Conservation (phyloP, 2,329 filamentous ascomycete genomes). For the Monosporascus sp. region DNA sequence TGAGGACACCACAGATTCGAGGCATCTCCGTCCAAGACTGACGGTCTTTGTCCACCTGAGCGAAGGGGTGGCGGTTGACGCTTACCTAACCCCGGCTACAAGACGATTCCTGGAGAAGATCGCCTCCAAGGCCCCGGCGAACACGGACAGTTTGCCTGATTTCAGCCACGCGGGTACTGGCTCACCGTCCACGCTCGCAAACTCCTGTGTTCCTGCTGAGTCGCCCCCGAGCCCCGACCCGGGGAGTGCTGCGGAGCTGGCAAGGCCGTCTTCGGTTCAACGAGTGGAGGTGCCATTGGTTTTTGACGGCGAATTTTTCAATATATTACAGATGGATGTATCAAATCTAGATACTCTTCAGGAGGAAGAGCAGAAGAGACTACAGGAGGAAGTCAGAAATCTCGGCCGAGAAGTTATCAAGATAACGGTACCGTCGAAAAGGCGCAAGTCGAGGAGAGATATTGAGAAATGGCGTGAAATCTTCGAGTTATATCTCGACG, state of each 20-base stretch:
- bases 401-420: conserved; percentile 62
- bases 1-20: conserved; percentile 38
- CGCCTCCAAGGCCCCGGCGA: conserved; percentile 32
- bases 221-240: too few species aligned
- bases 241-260: neutral
- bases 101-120: conserved; percentile 59
- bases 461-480: conserved; percentile 74
- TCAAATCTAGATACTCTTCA: conserved; percentile 65
- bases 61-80: conserved; percentile 64
- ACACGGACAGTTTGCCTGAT: neutral
- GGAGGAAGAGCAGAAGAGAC: conserved; percentile 56
- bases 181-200: neutral
- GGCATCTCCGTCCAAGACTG: conserved; percentile 60
- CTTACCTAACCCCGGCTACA: conserved; percentile 61
- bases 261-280: conserved; percentile 14
- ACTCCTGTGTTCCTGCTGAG: neutral
- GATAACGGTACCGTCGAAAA: conserved; percentile 59
- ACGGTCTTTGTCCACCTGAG: conserved; percentile 64
- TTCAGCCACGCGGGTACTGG: neutral
- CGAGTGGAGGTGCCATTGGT: conserved; percentile 70
- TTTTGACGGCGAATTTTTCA: conserved; percentile 77
- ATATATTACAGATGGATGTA: conserved; percentile 67
- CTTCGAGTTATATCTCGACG: conserved; percentile 76
- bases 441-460: conserved; percentile 57
- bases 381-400: conserved; percentile 58